A percentile compares a stretch with the other conserved stretches of the same genome.
phyloP scores from a whole-genome alignment of 805 yeast genomes.

The Candida ponderosae region DNA sequence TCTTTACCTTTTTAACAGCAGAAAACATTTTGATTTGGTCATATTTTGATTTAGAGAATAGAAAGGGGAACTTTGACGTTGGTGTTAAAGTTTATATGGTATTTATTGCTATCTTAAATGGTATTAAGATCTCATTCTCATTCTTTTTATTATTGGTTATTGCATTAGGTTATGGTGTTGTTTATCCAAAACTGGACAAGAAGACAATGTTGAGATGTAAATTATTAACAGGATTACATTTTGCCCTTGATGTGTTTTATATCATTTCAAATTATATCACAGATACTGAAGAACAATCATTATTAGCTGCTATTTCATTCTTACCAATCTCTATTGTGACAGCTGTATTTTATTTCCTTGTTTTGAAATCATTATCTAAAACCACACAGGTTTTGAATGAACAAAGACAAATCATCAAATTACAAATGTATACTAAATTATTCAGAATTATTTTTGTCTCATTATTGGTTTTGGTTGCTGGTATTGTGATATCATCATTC shows the following conservation, averaged over 20 bases:
- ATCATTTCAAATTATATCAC: constrained; percentile 46
- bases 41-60: constrained; percentile 76
- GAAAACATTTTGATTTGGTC: constrained; percentile 91
- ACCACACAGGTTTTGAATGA: constrained; percentile 70
- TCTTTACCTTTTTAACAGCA: constrained; percentile 71
- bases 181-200: constrained; percentile 74
- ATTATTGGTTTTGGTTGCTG: constrained; percentile 59
- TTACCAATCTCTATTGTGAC: constrained; percentile 69
- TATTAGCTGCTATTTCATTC: constrained; percentile 48
- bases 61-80: constrained; percentile 36
- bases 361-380: constrained; percentile 61
- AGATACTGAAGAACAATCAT: constrained; percentile 40
- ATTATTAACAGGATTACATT: constrained; percentile 49
- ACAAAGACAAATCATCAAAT: constrained; percentile 88
- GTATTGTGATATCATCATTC: constrained; percentile 63
- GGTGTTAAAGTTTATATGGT: constrained; percentile 69
- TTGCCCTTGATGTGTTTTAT: constrained; percentile 45
- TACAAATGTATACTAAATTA: constrained; percentile 75
- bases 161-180: constrained; percentile 91
- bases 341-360: constrained; percentile 65
- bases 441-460: constrained; percentile 71
- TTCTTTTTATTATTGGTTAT: constrained; percentile 82
- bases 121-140: constrained; percentile 78
- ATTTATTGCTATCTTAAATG: constrained; percentile 70
- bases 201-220: constrained; percentile 66